A percentile compares a stretch with the other conserved stretches of the same genome.
Evolutionary conservation across 257 asterid species (phyloP).

Genomic region (Avicennia marina): DNA sequence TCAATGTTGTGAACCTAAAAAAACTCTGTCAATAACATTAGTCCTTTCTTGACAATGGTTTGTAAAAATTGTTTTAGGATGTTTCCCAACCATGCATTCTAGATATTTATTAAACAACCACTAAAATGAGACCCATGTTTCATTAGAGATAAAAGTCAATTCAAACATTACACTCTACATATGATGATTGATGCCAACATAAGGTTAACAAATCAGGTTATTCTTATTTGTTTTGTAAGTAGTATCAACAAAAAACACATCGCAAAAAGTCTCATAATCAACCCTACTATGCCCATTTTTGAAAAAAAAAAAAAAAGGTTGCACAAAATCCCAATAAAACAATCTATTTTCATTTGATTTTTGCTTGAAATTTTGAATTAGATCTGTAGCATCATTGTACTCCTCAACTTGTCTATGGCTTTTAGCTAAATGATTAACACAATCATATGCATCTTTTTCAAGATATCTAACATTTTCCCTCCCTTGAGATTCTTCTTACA

Average conservation of each 20-base stretch:
- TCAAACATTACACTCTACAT: neutral
- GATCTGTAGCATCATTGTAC: neutral
- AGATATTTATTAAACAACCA: neutral
- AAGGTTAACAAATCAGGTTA: neutral
- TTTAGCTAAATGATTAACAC: too few species aligned
- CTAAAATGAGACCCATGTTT: neutral
- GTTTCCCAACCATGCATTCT: neutral
- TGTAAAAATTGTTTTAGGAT: too few species aligned
- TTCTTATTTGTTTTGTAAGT: neutral
- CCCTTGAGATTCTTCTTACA: too few species aligned
- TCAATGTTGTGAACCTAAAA: too few species aligned
- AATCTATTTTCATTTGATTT: too few species aligned
- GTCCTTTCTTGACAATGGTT: too few species aligned
- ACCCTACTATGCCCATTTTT: too few species aligned
- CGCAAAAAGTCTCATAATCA: neutral
- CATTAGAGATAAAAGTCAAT: neutral
- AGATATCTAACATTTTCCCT: neutral
- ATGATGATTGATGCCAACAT: neutral
- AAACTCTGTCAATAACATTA: too few species aligned
- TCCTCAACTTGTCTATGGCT: neutral
- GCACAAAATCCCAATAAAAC: neutral
- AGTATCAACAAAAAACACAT: neutral
- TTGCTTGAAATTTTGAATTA: neutral
- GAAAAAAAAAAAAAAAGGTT: too few species aligned
- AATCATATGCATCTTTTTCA: too few species aligned